Conservation (phyloP, 495 filamentous ascomycete genomes). For the Penicillium arizonense region DNA sequence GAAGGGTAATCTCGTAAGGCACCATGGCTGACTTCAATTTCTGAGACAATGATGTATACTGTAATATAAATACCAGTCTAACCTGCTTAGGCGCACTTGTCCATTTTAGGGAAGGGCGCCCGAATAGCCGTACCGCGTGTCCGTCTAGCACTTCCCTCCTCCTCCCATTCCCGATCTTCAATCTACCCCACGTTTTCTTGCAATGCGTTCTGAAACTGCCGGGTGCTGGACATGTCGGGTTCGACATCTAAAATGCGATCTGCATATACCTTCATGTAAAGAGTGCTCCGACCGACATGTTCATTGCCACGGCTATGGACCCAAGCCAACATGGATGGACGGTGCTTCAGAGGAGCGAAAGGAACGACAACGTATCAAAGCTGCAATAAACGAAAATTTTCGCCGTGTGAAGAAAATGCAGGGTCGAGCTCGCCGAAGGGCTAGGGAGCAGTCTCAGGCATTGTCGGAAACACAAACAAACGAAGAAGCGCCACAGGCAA, state of each 20-base stretch:
- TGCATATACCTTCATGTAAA: conserved; percentile 7
- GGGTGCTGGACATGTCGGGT: conserved; percentile 17
- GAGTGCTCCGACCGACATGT: conserved; percentile 10
- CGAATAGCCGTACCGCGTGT: too few species aligned
- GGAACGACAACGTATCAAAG: conserved; percentile 1
- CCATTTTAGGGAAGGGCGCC: too few species aligned
- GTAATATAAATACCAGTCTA: too few species aligned
- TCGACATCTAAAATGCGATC: conserved; percentile 12
- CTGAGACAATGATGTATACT: too few species aligned
- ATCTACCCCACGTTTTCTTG: background rate
- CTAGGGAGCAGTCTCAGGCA: background rate
- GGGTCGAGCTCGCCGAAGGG: conserved; percentile 1
- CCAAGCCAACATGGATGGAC: conserved; percentile 17
- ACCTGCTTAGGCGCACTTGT: too few species aligned
- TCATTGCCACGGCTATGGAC: conserved; percentile 15
- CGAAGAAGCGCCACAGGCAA: background rate
- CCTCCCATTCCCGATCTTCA: too few species aligned
- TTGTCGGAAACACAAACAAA: background rate
- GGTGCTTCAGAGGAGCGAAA: conserved; percentile 1
- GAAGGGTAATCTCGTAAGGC: too few species aligned
- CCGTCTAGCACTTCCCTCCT: too few species aligned
- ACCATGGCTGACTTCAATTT: too few species aligned
- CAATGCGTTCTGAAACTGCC: background rate
- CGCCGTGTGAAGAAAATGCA: conserved; percentile 4
- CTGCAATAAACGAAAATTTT: conserved; percentile 5